Base-by-base conservation (phyloP, 345 rosid species). In the Gossypium raimondii region DNA sequence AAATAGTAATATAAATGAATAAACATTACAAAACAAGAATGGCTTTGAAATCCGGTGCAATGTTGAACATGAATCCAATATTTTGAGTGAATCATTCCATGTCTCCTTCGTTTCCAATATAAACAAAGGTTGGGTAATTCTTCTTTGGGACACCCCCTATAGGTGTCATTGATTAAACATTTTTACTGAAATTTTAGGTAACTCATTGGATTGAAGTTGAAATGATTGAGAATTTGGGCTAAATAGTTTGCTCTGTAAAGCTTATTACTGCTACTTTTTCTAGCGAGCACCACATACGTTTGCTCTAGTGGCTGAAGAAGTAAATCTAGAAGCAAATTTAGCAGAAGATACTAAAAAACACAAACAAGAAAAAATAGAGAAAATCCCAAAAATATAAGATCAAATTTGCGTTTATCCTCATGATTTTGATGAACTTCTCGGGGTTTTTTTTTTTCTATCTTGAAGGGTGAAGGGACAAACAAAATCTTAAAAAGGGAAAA, bases 151-250 rank as follows among this genome's bases (percentile, higher is more conserved):
- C 86, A 20, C 78, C 89, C 90, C 7, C 90, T 84, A 51, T 69
- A 79, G 0, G 78, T 81, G 52, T 80, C 81, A 71, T 80, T 84
- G 61, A 86, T 59, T 12, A 89, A 61, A 68, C 86, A 89, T 14
- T 84, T 78, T 14, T 85, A 85, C 56, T 87, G 89, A 50, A 87
- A 87, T 1, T 71, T 84, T 59, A 82, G 79, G 61, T 87, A 86
- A 78, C 93, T 84, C 17, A 66, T 76, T 4, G 86, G 84, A 20
- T 34, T 79, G 87, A 75, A 86, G 73, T 77, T 78, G 81, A 87
- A 89, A 84, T 87, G 94, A 59, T 89, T 90, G 0, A 89, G 87
- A 20, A 73, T 77, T 72, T 88, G 92, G 16, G 92, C 82, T 84
- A 76, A 84, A 76, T 80, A 89, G 41, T 69, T 77, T 5, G 82